phyloP scores from a whole-genome alignment of 805 yeast genomes.

The Ogataea corticis region DNA sequence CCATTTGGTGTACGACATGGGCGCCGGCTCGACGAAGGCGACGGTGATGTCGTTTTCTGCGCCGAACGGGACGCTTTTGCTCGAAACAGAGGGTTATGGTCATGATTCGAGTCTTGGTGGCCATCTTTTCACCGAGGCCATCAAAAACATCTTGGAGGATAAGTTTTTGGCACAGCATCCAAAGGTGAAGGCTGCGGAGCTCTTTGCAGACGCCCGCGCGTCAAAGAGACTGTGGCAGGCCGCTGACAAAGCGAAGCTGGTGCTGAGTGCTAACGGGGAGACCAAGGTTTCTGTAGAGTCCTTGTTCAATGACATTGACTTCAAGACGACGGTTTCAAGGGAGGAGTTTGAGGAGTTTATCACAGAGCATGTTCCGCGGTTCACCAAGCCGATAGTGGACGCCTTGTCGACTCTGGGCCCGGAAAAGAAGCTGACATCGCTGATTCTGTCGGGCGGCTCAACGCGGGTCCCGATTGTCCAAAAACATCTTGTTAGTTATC shows the following conservation, averaged over 20 bases:
- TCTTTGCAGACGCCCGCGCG: slow-evolving; percentile 54
- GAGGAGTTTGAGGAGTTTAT: slow-evolving; percentile 72
- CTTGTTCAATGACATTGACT: slow-evolving; percentile 70
- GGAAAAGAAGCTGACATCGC: slow-evolving; percentile 42
- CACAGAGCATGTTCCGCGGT: slow-evolving; percentile 44
- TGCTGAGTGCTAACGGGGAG: slow-evolving; percentile 86
- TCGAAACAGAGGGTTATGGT: slow-evolving; percentile 74
- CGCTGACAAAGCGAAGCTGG: slow-evolving; percentile 85
- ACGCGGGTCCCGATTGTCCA: slow-evolving; percentile 89
- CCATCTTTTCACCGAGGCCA: slow-evolving; percentile 61
- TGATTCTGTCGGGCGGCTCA: slow-evolving; percentile 87
- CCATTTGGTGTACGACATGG: slow-evolving; percentile 83
- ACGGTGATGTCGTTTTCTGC: slow-evolving; percentile 71
- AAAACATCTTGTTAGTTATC: slow-evolving; percentile 49
- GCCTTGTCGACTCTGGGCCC: slow-evolving; percentile 42
- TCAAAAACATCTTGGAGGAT: slow-evolving; percentile 59
- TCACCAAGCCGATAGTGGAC: slow-evolving; percentile 54
- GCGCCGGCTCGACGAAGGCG: slow-evolving; percentile 88
- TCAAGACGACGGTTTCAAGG: slow-evolving; percentile 65
- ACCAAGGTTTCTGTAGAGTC: slow-evolving; percentile 78
- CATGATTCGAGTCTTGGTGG: slow-evolving; percentile 75
- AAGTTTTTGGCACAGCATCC: slow-evolving; percentile 54
- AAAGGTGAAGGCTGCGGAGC: slow-evolving; percentile 36
- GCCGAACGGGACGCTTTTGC: slow-evolving; percentile 38
- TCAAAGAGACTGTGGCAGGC: slow-evolving; percentile 71